phyloP scores from a whole-genome alignment of 148 eudicot genomes.

The Rhododendron molle region DNA sequence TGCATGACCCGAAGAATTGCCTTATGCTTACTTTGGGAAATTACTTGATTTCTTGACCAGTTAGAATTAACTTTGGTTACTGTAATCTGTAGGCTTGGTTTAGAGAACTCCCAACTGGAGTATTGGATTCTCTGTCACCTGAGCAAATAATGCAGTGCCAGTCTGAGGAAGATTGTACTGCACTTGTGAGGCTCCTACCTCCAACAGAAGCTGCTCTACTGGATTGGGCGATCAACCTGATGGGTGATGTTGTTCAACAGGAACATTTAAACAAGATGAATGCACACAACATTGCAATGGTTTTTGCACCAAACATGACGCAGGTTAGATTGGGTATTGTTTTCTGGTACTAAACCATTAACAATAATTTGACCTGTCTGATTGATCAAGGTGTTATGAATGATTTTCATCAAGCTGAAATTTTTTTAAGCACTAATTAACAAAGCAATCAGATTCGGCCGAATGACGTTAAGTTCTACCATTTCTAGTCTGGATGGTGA shows the following conservation, averaged over 20 bases:
- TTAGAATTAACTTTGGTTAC: neutral
- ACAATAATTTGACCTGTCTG: neutral
- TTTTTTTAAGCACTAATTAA: neutral
- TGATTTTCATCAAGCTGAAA: neutral
- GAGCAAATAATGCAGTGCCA: constrained; percentile 84
- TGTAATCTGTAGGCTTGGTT: constrained; percentile 75
- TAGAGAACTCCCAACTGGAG: constrained; percentile 90
- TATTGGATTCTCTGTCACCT: constrained; percentile 78
- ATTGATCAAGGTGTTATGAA: neutral
- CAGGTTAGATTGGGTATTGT: constrained; percentile 44
- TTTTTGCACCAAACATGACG: constrained; percentile 99
- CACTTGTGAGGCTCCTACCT: constrained; percentile 70
- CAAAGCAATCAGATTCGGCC: neutral
- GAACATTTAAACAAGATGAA: constrained; percentile 89
- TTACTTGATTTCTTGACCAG: neutral
- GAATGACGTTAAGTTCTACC: neutral
- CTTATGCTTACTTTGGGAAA: neutral
- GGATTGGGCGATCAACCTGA: constrained; percentile 91
- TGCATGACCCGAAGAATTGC: neutral
- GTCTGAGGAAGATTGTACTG: constrained; percentile 81
- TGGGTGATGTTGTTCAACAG: constrained; percentile 93
- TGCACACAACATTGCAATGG: constrained; percentile 89
- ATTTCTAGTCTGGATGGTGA: neutral
- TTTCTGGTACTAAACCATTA: neutral
- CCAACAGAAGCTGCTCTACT: constrained; percentile 73